Percentiles rank a stretch among this genome's conserved stretches.
Evolutionary conservation across 139 green algal genomes (phyloP).

Genomic region (Gonium pectorale): DNA sequence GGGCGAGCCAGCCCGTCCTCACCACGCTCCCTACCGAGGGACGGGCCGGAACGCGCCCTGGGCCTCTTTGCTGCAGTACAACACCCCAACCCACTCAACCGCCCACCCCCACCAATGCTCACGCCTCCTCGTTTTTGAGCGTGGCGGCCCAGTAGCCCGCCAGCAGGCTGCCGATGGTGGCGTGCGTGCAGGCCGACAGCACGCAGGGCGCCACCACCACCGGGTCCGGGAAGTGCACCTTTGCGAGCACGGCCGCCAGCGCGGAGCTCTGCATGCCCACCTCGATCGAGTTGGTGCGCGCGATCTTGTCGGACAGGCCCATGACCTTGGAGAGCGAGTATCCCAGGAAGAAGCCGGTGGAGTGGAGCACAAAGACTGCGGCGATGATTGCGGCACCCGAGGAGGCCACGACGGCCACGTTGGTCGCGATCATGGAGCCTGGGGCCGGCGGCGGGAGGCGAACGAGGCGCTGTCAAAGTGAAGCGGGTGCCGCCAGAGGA

Average conservation of each 20-base stretch:
- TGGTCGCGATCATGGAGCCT: slow-evolving; percentile 67
- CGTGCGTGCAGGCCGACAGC: slow-evolving; percentile 65
- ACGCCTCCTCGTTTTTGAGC: slow-evolving; percentile 21
- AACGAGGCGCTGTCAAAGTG: no score
- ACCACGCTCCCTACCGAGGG: no score
- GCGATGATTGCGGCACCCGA: slow-evolving; percentile 54
- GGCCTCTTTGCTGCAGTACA: no score
- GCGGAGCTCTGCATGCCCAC: slow-evolving; percentile 68
- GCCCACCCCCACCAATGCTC: no score
- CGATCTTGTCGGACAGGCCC: slow-evolving; percentile 64
- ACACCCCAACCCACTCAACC: no score
- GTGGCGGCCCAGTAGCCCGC: slow-evolving; percentile 63
- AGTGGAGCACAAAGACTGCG: slow-evolving; percentile 63
- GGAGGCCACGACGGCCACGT: slow-evolving; percentile 48
- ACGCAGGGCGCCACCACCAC: slow-evolving; percentile 68
- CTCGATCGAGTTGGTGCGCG: slow-evolving; percentile 67
- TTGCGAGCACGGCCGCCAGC: slow-evolving; percentile 69
- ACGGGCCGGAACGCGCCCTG: no score
- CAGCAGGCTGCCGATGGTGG: slow-evolving; percentile 63
- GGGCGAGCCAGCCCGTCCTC: no score
- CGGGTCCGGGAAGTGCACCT: slow-evolving; percentile 63
- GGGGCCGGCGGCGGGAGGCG: neutral
- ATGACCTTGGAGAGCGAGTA: slow-evolving; percentile 63
- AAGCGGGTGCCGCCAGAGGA: no score
- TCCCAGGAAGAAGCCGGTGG: slow-evolving; percentile 68